Base-by-base conservation (phyloP, 2,329 filamentous ascomycete species). In the Trichoderma lentiforme region DNA sequence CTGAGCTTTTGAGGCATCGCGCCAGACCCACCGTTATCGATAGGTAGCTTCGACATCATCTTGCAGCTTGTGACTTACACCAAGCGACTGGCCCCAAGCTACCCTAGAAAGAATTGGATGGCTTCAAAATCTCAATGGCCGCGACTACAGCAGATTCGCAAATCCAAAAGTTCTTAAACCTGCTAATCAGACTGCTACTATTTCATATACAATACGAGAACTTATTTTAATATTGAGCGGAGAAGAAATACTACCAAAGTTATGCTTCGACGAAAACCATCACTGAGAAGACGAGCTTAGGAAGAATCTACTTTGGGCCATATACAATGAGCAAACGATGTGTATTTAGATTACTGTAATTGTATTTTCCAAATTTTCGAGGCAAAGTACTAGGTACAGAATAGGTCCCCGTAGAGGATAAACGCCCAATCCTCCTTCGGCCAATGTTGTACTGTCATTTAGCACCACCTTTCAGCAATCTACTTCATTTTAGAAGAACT, bases 11-110 rank as follows among this genome's bases (percentile, higher is more conserved):
- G 65, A 60, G 34, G 36, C 65, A 69, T 60, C 65, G 65, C 65
- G 65, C 56, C 56, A 12, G 65, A 60, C 34, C 65, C 65, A 69
- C 65, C 12, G 36, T 69, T 69, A 69, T 69, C 65, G 65, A 69
- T 69, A 69, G 56, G 61, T 69, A 69, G 56, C 56, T 58, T 57
- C n/a, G 9, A 51, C 56, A 32, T 32, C 56, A 56, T 56, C 43
- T 18, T 51, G 43, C 43, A 51, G n/a, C 43, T 51, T 51, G 47
- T 53, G 15, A n/a, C 39, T 43, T 43, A 43, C 39, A 43, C 39
- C 39, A 8, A 43, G 39, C 3, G 39, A n/a, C 39, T n/a, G 3
- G 39, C 39, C 39, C 7, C 9, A 53, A 53, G 11, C 21, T 53
- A 53, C 47, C 47, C 47, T 53, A 14, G 21, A 53, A 53, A 53